Base-by-base conservation (phyloP, 805 yeast genomes). In the Blastobotrys parvus region DNA sequence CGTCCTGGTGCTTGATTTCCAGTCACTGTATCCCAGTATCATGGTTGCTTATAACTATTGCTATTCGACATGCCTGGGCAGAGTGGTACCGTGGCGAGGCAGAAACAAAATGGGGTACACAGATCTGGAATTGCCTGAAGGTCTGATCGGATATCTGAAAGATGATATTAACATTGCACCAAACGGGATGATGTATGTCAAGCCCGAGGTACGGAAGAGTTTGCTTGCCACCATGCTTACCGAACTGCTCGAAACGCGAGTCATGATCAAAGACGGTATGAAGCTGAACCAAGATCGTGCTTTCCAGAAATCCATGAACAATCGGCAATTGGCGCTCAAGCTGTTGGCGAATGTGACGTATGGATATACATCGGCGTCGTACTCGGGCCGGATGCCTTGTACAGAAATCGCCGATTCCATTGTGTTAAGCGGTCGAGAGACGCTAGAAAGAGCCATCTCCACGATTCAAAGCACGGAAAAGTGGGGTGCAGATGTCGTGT, bases 341-440 rank as follows among this genome's bases (percentile, higher is more conserved):
- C 66, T 90, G 38, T 80, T 88, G 35, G 97, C 98, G 0, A 89
- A 88, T 60, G 98, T 92, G 6, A 90, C 96, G 0, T 92, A 92
- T 64, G 98, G 98, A 0, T 92, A 92, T 57, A 74, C 97, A 0
- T 82, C 96, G 0, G 98, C 98, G 0, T 78, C 95, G 0, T 92
- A 82, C 57, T 86, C 95, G 6, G 98, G 98, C 0, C 68, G 98
- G 49, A 92, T 92, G 98, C 97, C 98, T 0, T 85, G 92, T 54
- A 79, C 95, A 0, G 97, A 89, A 58, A 72, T 92, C 23, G 95
- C 98, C 0, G 98, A 92, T 63, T 82, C 94, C 10, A 86, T 92
- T 58, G 98, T 92, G 1, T 78, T 88, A 18, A 79, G 92, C 0
- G 98, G 92, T 0, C 68, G 97, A 42, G 97, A 90, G 60, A 82